Evolutionary conservation across 192 early-diverging fungal species (phyloP), one percentile per base, ranked within the genome.

Genomic region (Chytriomyces sp.): DNA sequence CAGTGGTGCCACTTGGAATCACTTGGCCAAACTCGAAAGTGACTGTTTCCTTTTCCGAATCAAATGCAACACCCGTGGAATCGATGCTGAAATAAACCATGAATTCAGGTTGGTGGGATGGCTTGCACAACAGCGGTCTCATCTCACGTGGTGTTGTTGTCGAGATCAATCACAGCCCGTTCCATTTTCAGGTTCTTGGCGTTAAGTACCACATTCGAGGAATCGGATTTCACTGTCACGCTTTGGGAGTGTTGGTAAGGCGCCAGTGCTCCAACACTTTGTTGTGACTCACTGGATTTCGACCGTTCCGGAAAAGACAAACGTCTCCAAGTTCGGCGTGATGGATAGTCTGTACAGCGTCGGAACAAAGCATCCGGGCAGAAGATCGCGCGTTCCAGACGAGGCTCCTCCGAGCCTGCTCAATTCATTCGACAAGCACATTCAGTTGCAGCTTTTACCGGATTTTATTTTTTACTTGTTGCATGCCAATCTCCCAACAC

Each of bases 231-330:
- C 7, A 73, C 71, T 10, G n/a, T 43, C 6, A 73, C 53, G n/a
- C 59, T 71, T 7, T 5, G 53, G 35, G 11, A 20, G 53, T 24
- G 50, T n/a, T 5, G 44, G 18, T 50, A 16, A 35, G n/a, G n/a
- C 7, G 35, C 35, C 35, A 35, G 35, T 35, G 35, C 35, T 35
- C 35, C 35, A 35, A 35, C 35, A 35, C 35, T n/a, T 53, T 18
- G 16, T 13, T n/a, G 20, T 20, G 20, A 20, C 83, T 93, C 35
- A 35, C 91, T 86, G 82, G 70, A 96, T 89, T 63, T 81, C 83
- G 60, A 95, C 95, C 60, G 85, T 81, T 61, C 95, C 97, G 26
- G 86, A 80, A 78, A 94, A 97, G 5, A 86, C 89, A 68, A 95
- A 94, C 35, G 86, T 82, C 23, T 87, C 88, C 47, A 95, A 82